These are phyloP conservation scores for Mucor plumbeus DNA, from an alignment of 371 early-diverging fungal species.

Conservation along the genomic window DNA sequence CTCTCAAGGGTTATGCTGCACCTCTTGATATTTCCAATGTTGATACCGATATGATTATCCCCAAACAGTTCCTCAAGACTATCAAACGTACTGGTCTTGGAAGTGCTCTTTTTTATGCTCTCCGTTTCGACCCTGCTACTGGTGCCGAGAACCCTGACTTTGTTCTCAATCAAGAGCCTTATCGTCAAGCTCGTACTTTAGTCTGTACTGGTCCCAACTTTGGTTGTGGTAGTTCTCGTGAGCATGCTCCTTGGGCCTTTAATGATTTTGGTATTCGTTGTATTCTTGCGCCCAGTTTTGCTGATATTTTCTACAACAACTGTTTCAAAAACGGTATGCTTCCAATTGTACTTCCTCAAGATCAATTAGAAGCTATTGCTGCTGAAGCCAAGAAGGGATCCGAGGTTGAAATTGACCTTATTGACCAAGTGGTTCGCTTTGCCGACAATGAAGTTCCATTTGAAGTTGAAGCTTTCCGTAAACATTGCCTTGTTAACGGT, in stretches of 20 bases:
- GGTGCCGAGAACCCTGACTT: slow-evolving; percentile 58
- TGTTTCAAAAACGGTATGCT: slow-evolving; percentile 78
- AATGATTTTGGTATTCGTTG: slow-evolving; percentile 74
- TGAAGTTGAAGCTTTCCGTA: slow-evolving; percentile 64
- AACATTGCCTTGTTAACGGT: slow-evolving; percentile 69
- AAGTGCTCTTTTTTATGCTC: slow-evolving; percentile 61
- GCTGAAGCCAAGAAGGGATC: slow-evolving; percentile 51
- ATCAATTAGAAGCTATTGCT: slow-evolving; percentile 46
- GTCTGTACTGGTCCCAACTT: slow-evolving; percentile 71
- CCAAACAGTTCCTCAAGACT: slow-evolving; percentile 78
- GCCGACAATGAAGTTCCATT: slow-evolving; percentile 50
- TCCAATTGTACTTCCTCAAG: slow-evolving; percentile 53
- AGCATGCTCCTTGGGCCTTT: slow-evolving; percentile 80
- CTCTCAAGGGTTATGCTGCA: slow-evolving; percentile 61
- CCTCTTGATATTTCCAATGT: slow-evolving; percentile 68
- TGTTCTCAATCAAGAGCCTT: slow-evolving; percentile 66
- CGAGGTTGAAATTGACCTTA: slow-evolving; percentile 63
- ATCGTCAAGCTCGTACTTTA: slow-evolving; percentile 57
- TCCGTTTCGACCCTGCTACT: slow-evolving; percentile 60
- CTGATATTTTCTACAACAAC: slow-evolving; percentile 77
- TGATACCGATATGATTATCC: slow-evolving; percentile 78
- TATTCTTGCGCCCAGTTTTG: slow-evolving; percentile 71
- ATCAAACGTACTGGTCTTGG: slow-evolving; percentile 75
- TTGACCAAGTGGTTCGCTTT: slow-evolving; percentile 51
- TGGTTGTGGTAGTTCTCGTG: slow-evolving; percentile 75